phyloP scores from a whole-genome alignment of 768 basidiomycete genomes.

The Clitopilus hobsonii region DNA sequence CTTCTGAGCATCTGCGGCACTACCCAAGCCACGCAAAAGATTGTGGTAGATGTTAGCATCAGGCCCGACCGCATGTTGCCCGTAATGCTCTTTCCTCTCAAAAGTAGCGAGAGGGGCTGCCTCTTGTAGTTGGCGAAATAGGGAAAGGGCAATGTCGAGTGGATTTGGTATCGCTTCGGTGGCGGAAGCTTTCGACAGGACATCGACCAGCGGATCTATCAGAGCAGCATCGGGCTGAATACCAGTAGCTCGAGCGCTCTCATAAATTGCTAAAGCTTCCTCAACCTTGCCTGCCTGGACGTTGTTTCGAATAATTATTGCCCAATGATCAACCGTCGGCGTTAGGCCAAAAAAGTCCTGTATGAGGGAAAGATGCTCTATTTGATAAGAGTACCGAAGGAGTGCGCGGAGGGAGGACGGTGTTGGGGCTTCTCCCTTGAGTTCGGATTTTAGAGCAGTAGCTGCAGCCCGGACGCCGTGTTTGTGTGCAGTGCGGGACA shows the following conservation, averaged over 20 bases:
- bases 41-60: conserved; percentile 51
- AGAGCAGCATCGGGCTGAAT: conserved; percentile 45
- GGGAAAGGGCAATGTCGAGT: conserved; percentile 48
- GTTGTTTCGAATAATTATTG: conserved; percentile 49
- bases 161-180: neutral
- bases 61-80: conserved; percentile 36
- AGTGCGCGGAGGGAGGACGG: conserved; percentile 33
- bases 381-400: conserved; percentile 33
- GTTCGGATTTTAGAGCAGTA: conserved; percentile 24
- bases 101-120: conserved; percentile 21
- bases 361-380: conserved; percentile 37
- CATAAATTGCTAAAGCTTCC: conserved; percentile 47
- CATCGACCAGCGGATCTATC: conserved; percentile 49
- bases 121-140: conserved; percentile 45
- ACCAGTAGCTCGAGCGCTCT: conserved; percentile 35
- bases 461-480: conserved; percentile 29
- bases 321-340: conserved; percentile 45
- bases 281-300: conserved; percentile 29
- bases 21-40: conserved; percentile 44
- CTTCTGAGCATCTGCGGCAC: conserved; percentile 37
- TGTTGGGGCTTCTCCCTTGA: conserved; percentile 25
- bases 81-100: conserved; percentile 13
- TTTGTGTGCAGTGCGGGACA: conserved; percentile 15
- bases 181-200: conserved; percentile 31
- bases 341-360: conserved; percentile 35